Evolutionary conservation across 2,329 filamentous ascomycete species (phyloP).

Genomic region (Plectosphaerella sp.): DNA sequence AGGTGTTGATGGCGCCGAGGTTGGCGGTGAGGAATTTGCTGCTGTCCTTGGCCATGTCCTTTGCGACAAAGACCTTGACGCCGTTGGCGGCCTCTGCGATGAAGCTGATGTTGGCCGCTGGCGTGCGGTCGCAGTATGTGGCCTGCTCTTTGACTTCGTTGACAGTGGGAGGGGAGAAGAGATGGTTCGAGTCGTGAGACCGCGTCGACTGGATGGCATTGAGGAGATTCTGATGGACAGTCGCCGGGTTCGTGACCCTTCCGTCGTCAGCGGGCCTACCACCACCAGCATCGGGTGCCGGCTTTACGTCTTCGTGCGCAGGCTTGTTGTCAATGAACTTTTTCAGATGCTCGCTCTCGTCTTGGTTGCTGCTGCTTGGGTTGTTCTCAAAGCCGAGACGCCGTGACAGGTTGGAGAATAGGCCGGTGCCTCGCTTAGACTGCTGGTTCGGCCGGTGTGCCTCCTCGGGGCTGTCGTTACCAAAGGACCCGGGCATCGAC

Average conservation of each 20-base stretch:
- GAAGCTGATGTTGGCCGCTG: slow-evolving; percentile 68
- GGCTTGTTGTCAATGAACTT: slow-evolving; percentile 34
- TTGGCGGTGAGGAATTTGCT: slow-evolving; percentile 58
- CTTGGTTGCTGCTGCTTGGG: slow-evolving; percentile 23
- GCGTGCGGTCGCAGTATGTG: slow-evolving; percentile 78
- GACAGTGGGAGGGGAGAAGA: slow-evolving; percentile 71
- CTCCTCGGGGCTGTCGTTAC: slow-evolving; percentile 56
- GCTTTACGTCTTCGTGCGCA: background rate
- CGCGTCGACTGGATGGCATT: slow-evolving; percentile 77
- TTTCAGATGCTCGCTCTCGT: slow-evolving; percentile 33
- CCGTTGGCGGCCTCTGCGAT: slow-evolving; percentile 65
- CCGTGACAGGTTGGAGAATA: slow-evolving; percentile 66
- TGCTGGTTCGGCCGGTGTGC: slow-evolving; percentile 23
- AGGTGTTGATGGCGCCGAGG: slow-evolving; percentile 59
- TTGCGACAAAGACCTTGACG: slow-evolving; percentile 70
- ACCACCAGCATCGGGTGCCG: slow-evolving; percentile 5
- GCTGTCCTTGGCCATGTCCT: slow-evolving; percentile 41
- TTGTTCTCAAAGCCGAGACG: slow-evolving; percentile 61
- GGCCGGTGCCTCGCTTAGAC: slow-evolving; percentile 41
- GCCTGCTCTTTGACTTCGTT: slow-evolving; percentile 75
- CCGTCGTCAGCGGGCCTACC: slow-evolving; percentile 35
- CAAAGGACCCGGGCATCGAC: slow-evolving; percentile 72
- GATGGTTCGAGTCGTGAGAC: slow-evolving; percentile 64
- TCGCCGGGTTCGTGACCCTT: slow-evolving; percentile 54
- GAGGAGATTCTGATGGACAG: slow-evolving; percentile 66